Conservation (phyloP, 2,329 filamentous ascomycete species). For the Neopestalotiopsis clavispora region DNA sequence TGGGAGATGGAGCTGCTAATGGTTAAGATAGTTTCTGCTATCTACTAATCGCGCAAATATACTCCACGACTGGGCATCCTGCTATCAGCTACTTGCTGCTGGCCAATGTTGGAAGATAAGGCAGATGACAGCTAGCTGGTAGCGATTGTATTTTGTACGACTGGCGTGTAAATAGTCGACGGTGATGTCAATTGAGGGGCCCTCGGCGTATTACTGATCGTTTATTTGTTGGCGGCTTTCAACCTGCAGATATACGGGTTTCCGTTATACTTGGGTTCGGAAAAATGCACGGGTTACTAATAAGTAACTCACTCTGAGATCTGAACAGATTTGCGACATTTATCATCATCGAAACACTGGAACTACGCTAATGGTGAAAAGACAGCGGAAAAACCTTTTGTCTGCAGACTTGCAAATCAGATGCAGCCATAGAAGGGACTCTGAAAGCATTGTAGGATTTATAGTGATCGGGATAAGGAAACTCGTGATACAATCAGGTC, state of each 20-base stretch:
- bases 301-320: no score
- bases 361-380: background rate
- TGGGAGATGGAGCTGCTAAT: background rate
- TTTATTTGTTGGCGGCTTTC: background rate
- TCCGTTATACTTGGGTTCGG: no score
- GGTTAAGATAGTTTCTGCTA: background rate
- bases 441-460: no score
- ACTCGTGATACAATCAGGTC: background rate
- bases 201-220: background rate
- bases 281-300: no score
- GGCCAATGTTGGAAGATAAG: no score
- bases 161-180: background rate
- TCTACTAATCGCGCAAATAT: background rate
- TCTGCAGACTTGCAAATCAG: no score
- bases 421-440: no score
- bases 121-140: background rate
- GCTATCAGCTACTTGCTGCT: background rate
- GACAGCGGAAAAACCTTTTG: no score
- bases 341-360: background rate
- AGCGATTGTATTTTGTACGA: background rate
- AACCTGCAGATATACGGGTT: no score
- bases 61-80: background rate
- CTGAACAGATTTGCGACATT: no score
- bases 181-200: slow-evolving; percentile 1
- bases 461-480: no score